Evolutionary conservation across 1,139 yeast species (phyloP).

Genomic region (Saccharomyces hybrid): DNA sequence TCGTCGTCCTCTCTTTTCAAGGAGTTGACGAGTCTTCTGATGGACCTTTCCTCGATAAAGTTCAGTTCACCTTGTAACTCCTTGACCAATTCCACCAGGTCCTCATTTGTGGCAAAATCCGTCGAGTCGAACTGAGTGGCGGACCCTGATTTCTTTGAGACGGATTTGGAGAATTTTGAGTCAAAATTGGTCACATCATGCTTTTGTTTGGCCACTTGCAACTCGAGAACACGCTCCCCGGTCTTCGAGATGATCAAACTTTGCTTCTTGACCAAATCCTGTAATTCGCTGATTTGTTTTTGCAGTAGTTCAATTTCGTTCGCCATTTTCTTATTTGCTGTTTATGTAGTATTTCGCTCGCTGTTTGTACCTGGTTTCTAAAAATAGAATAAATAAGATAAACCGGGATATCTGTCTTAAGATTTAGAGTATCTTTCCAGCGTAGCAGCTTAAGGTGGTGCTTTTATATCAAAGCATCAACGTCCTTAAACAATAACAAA

Average conservation of each 20-base stretch:
- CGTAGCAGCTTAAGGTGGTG: neutral
- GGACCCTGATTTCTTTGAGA: conserved; percentile 2
- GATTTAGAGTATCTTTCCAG: neutral
- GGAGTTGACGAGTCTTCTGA: conserved; percentile 50
- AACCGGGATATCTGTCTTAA: too few relatives aligned
- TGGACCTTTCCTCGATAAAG: conserved; percentile 55
- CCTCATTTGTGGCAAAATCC: conserved; percentile 72
- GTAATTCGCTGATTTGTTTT: conserved; percentile 41
- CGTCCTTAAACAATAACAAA: neutral
- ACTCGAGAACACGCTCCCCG: conserved; percentile 64
- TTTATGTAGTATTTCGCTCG: neutral
- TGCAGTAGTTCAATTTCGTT: conserved; percentile 34
- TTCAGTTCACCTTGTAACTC: conserved; percentile 86
- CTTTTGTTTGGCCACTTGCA: conserved; percentile 50
- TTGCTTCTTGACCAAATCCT: conserved; percentile 44
- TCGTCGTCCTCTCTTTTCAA: conserved; percentile 37
- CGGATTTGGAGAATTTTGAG: conserved; percentile 5
- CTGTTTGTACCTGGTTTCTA: neutral
- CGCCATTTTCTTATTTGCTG: conserved; percentile 11
- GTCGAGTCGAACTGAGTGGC: conserved; percentile 38
- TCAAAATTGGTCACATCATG: conserved; percentile 27
- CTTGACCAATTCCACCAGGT: conserved; percentile 74
- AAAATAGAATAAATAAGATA: too few relatives aligned
- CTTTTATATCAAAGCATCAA: neutral
- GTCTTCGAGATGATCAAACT: conserved; percentile 47